phyloP scores from a whole-genome alignment of 306 rosid genomes.

The Castanopsis chinensis region DNA sequence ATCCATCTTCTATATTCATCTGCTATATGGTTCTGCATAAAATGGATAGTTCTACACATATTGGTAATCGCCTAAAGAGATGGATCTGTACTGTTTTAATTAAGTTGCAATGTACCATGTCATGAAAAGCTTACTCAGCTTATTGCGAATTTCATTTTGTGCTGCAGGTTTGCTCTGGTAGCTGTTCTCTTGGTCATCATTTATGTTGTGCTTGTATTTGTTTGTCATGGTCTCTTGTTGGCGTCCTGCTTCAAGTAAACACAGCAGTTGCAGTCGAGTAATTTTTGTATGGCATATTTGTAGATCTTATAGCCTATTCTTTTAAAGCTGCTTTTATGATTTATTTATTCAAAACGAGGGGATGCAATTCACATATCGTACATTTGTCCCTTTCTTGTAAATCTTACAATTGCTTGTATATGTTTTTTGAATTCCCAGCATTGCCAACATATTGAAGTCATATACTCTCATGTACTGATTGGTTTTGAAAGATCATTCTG shows the following conservation, averaged over 20 bases:
- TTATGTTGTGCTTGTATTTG: constrained; percentile 16
- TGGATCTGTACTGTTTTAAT: not conserved
- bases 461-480: no score
- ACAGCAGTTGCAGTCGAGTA: not conserved
- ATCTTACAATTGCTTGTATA: not conserved
- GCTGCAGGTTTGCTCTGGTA: constrained; percentile 22
- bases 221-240: constrained; percentile 37
- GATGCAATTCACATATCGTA: not conserved
- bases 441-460: no score
- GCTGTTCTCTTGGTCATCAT: constrained; percentile 14
- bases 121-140: not conserved
- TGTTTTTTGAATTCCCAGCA: not conserved
- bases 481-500: no score
- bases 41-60: no score
- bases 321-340: not conserved
- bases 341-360: not conserved
- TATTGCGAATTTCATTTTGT: not conserved
- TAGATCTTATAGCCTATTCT: not conserved
- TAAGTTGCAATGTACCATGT: not conserved
- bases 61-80: not conserved
- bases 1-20: no score
- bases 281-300: constrained; percentile 1
- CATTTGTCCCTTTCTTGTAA: not conserved
- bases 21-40: no score
- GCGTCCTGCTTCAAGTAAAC: constrained; percentile 44